phyloP scores from a whole-genome alignment of 352 stramenopile species.

The Phytophthora nicotianae region DNA sequence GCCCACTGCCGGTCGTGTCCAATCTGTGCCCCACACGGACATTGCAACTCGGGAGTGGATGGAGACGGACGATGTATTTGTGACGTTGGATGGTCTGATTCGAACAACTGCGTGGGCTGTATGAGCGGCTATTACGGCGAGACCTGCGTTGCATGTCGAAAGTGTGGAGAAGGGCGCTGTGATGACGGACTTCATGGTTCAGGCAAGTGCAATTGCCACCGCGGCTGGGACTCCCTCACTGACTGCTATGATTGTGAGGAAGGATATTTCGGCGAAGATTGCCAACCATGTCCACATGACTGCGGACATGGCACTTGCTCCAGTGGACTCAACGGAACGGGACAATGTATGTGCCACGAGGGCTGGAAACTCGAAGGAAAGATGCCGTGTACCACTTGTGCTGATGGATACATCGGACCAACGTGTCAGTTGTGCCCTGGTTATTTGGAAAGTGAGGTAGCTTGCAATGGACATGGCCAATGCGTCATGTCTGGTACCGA shows the following conservation, averaged over 20 bases:
- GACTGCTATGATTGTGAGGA: constrained; percentile 88
- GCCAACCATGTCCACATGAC: constrained; percentile 64
- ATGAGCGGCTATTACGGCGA: constrained; percentile 84
- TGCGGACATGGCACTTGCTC: constrained; percentile 79
- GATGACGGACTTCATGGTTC: constrained; percentile 79
- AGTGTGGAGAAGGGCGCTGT: constrained; percentile 80
- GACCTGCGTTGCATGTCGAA: constrained; percentile 71
- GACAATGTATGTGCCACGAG: constrained; percentile 76
- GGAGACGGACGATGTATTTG: constrained; percentile 87
- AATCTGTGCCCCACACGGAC: constrained; percentile 84
- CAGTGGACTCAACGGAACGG: constrained; percentile 79
- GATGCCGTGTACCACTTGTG: constrained; percentile 73
- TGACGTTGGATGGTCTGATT: constrained; percentile 85
- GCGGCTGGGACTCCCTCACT: constrained; percentile 68
- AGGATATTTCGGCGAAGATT: constrained; percentile 83
- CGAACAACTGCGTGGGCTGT: constrained; percentile 89
- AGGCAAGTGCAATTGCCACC: constrained; percentile 84
- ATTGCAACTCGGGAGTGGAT: constrained; percentile 83
- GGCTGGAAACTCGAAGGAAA: constrained; percentile 72
- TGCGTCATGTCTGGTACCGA: constrained; percentile 61
- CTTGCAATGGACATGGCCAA: constrained; percentile 72
- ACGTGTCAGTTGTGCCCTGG: constrained; percentile 76
- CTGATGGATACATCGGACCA: constrained; percentile 76
- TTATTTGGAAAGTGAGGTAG: constrained; percentile 71
- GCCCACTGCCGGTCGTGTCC: constrained; percentile 79